Base-by-base conservation (phyloP, 1,284 basidiomycete genomes). In the Irpex sp. region DNA sequence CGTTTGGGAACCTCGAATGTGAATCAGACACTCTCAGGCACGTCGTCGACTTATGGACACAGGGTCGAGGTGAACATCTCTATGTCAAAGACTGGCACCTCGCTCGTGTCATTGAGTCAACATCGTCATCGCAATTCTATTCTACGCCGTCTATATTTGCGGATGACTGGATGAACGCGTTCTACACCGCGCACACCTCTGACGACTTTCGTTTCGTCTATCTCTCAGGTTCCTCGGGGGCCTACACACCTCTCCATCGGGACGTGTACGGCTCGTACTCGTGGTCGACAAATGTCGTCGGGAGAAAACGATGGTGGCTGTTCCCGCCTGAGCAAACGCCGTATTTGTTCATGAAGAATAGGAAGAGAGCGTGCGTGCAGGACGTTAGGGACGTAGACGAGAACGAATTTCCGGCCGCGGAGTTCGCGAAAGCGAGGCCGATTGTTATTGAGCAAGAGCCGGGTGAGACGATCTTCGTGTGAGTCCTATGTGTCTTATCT, bases 31-130 rank as follows among this genome's bases (percentile, higher is more conserved):
- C 47, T 39, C 68, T 75, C 56, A 63, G 62, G 33, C 68, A 71
- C n/a, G 68, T 75, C 15, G 66, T 72, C 37, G 58, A 60, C 7
- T 51, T 68, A 33, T 75, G 71, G 71, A 60, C 66, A 47, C 21
- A 56, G 1, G 69, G 68, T 4, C 21, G 63, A 31, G 70, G 71
- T 5, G 58, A 63, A 21, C 55, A 64, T 13, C 65, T 73, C n/a
- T 75, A 75, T 49, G 70, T 72, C 61, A 75, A 75, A 57, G 73
- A 75, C 62, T 75, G 73, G 73, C 72, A 75, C 47, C 69, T 75
- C 4, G 68, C 72, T 7, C 69, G 68, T 8, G 35, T 60, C 13
- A 49, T 67, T 11, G 63, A 59, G 15, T 15, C 50, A 21, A 11
- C 4, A 1, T 1, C 50, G 4, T 9, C 15, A 4, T 5, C 19